These are phyloP conservation scores for Diutina neorugosa DNA, from an alignment of 1,139 yeast genomes.

Conservation along the genomic window DNA sequence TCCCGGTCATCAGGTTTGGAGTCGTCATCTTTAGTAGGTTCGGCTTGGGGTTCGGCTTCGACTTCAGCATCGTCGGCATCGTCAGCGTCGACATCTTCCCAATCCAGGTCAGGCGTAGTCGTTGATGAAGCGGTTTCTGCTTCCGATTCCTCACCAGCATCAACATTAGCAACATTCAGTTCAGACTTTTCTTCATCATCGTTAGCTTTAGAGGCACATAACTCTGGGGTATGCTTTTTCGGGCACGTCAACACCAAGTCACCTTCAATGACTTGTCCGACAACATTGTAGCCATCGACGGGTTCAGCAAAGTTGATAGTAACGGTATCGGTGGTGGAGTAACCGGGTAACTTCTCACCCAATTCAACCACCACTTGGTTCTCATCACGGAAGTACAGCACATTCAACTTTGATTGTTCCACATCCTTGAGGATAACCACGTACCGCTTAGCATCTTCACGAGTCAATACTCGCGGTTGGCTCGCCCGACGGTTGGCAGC, in stretches of 20 bases:
- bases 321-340: background rate
- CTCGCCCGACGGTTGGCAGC: background rate
- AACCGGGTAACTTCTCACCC: background rate
- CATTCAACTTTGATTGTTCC: background rate
- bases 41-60: background rate
- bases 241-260: background rate
- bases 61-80: background rate
- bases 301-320: background rate
- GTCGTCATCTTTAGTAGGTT: background rate
- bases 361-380: background rate
- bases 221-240: background rate
- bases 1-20: background rate
- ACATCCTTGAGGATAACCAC: background rate
- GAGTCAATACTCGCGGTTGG: background rate
- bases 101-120: background rate
- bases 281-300: background rate
- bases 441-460: conserved; percentile 2
- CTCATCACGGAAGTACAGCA: background rate
- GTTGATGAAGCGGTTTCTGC: background rate
- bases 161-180: background rate
- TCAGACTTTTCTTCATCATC: background rate
- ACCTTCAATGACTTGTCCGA: background rate
- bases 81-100: background rate
- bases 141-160: background rate
- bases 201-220: background rate